phyloP scores from a whole-genome alignment of 768 basidiomycete genomes.

The Phylloporus sp. region DNA sequence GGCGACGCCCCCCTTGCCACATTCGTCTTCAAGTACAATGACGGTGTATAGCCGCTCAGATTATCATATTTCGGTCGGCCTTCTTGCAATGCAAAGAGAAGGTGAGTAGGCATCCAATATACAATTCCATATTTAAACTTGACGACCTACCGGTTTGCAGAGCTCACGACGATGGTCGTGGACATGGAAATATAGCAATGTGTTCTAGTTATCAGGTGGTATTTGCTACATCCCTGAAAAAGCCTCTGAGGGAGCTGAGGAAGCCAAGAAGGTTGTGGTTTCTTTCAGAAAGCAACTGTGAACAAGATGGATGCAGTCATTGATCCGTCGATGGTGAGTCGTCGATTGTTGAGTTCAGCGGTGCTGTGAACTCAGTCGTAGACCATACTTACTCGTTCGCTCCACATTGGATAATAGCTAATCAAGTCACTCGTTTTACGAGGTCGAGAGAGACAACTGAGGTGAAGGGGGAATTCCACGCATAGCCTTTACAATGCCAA shows the following conservation, averaged over 20 bases:
- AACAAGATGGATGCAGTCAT: neutral
- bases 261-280: neutral
- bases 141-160: conserved; percentile 59
- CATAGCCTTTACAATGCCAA: neutral
- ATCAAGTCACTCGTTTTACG: conserved; percentile 37
- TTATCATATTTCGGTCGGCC: too few relatives aligned
- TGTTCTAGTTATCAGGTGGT: neutral
- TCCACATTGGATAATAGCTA: too few relatives aligned
- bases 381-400: conserved; percentile 45
- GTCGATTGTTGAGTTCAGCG: neutral
- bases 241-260: neutral
- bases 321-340: neutral
- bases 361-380: neutral
- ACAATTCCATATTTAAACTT: neutral
- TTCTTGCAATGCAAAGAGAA: too few relatives aligned
- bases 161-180: conserved; percentile 68
- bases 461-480: neutral
- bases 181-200: conserved; percentile 24
- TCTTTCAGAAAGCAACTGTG: neutral
- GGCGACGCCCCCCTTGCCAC: conserved; percentile 15
- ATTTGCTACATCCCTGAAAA: too few relatives aligned
- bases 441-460: neutral
- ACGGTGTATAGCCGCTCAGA: too few relatives aligned
- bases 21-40: conserved; percentile 32
- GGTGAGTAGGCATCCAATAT: neutral